Percentiles rank a stretch among this genome's conserved stretches.
phyloP scores from a whole-genome alignment of 1,284 basidiomycete species.

The Leccinum pallidistipes region DNA sequence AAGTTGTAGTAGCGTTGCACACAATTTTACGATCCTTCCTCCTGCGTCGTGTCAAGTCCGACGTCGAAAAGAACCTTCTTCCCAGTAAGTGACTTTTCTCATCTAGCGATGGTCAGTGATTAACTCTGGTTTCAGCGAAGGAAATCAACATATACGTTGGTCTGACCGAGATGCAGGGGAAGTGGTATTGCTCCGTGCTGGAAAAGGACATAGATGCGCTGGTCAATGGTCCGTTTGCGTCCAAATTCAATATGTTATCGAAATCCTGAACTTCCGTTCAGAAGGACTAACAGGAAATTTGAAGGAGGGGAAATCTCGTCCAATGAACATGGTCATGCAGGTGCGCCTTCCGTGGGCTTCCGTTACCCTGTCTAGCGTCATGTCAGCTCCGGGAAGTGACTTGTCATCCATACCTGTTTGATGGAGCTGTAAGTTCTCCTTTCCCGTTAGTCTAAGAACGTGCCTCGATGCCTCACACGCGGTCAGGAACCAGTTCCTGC shows the following conservation, averaged over 20 bases:
- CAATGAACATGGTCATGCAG: conserved; percentile 99
- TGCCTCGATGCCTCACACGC: neutral
- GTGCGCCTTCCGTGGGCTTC: conserved; percentile 39
- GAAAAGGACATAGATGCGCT: conserved; percentile 97
- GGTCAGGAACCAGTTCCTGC: conserved; percentile 91
- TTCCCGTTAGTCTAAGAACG: neutral
- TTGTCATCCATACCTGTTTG: conserved; percentile 85
- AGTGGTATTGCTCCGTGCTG: conserved; percentile 95
- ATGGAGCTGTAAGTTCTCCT: conserved; percentile 67
- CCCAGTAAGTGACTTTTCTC: conserved; percentile 61
- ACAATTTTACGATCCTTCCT: conserved; percentile 97
- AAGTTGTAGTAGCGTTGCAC: conserved; percentile 95
- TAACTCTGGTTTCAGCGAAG: conserved; percentile 64
- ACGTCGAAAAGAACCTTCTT: conserved; percentile 95
- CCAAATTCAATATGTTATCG: neutral
- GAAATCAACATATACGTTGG: conserved; percentile 99
- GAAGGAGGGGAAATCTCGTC: conserved; percentile 97
- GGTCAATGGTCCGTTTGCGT: conserved; percentile 71
- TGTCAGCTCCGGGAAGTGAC: conserved; percentile 72
- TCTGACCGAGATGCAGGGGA: conserved; percentile 96
- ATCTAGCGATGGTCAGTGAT: neutral
- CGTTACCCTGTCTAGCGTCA: conserved; percentile 4
- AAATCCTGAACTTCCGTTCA: neutral
- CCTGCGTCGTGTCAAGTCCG: conserved; percentile 92
- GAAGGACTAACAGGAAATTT: conserved; percentile 80